Evolutionary conservation across 805 yeast species (phyloP), one percentile per base, ranked within the genome.

Genomic region (Saccharomycopsis capsularis): DNA sequence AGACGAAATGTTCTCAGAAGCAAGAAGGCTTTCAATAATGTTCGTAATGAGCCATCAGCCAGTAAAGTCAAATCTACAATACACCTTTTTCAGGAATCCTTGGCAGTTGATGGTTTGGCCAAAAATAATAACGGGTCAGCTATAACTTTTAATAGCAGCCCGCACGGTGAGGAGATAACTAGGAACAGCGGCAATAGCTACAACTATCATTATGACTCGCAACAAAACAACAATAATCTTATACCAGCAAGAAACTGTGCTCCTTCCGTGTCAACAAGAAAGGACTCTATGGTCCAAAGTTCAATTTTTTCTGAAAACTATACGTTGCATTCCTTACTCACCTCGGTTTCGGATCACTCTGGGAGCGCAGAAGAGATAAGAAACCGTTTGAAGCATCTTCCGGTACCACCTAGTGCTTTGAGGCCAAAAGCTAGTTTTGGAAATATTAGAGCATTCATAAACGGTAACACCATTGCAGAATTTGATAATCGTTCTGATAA

Each of bases 261-360:
- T 16, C 21, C 35, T 18, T 42, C 36, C 16, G 15, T 44, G n/a
- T 25, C 36, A 3, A 44, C 23, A 3, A 13, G 47, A 15, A 36
- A 44, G 18, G 29, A 37, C 16, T 44, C 47, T 6, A 38, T 29
- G 29, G 25, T 44, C 4, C 49, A 40, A 27, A 42, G 24, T 46
- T 47, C 50, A 13, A 16, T 47, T 13, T 47, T 47, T 30, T 47
- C 50, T 4, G 47, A 42, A 27, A 36, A 21, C 36, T 27, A 23
- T 15, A 47, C 50, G 13, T 23, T 23, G 13, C 42, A 43, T 19
- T 42, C 50, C 5, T 9, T 29, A 15, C 5, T 35, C 3, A 40
- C 50, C 11, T 22, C 40, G 25, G 18, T 11, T 15, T 18, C 35
- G 13, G 46, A 35, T 36, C n/a, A 11, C 4, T n/a, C 25, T 6